Conservation (phyloP, 2,329 filamentous ascomycete species). For the Talaromyces piceae region DNA sequence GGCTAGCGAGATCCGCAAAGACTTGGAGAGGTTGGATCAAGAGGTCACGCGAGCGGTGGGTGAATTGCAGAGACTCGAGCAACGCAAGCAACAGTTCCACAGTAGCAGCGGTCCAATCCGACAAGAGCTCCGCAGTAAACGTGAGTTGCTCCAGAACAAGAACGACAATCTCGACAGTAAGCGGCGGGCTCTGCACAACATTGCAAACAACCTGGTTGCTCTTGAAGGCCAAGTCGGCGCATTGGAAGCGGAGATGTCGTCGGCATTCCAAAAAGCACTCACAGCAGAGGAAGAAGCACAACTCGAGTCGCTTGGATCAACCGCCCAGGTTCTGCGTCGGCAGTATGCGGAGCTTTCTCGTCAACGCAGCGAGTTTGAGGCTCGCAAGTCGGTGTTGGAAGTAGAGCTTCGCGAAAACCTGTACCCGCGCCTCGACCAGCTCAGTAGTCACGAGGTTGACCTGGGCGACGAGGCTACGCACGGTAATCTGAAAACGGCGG, state of each 20-base stretch:
- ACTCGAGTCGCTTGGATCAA: constrained; percentile 62
- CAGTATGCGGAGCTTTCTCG: constrained; percentile 69
- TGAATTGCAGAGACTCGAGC: constrained; percentile 74
- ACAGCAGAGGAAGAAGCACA: constrained; percentile 73
- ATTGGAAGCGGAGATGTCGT: constrained; percentile 71
- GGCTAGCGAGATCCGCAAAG: constrained; percentile 56
- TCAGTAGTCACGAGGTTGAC: constrained; percentile 69
- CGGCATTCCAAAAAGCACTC: constrained; percentile 88
- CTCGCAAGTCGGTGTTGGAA: constrained; percentile 74
- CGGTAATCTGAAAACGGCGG: constrained; percentile 66
- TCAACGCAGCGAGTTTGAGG: constrained; percentile 68
- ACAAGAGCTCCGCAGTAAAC: constrained; percentile 67
- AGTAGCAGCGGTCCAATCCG: constrained; percentile 73
- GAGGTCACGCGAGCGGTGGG: constrained; percentile 81
- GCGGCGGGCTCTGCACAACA: constrained; percentile 54
- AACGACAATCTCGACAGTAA: constrained; percentile 68
- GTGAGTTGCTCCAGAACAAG: constrained; percentile 65
- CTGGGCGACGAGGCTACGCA: constrained; percentile 49
- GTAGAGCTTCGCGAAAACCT: constrained; percentile 84
- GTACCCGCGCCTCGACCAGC: constrained; percentile 75
- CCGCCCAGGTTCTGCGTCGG: constrained; percentile 66
- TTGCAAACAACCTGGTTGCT: constrained; percentile 67
- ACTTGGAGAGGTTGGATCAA: constrained; percentile 75
- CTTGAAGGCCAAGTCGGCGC: constrained; percentile 67
- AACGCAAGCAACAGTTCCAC: constrained; percentile 68